phyloP scores from a whole-genome alignment of 2,329 filamentous ascomycete species.

The Rhytidhysteron rufulum region DNA sequence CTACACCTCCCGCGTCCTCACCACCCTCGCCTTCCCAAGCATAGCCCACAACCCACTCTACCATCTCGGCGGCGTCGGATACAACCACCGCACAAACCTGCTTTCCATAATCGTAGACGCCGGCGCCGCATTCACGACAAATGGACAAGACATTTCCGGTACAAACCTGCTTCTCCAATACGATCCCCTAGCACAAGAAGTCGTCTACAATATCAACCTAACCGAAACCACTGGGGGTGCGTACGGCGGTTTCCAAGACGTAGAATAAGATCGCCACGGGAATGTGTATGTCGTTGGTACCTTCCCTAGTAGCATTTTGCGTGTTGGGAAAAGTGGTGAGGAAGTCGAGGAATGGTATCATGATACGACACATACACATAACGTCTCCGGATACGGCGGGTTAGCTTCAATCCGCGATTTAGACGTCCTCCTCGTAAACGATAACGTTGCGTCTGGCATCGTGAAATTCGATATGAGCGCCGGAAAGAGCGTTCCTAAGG shows the following conservation, averaged over 20 bases:
- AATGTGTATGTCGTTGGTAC: conserved; percentile 16
- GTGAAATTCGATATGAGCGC: conserved; percentile 13
- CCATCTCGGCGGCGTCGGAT: conserved; percentile 9
- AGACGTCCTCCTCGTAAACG: conserved; percentile 10
- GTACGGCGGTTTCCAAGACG: conserved; percentile 18
- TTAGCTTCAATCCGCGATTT: conserved; percentile 9
- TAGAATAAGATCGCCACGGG: conserved; percentile 13
- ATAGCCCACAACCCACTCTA: conserved; percentile 9
- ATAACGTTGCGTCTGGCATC: conserved; percentile 4
- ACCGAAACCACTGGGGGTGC: conserved; percentile 9
- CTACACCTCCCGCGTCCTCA: conserved; percentile 2
- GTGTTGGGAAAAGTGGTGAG: conserved; percentile 10
- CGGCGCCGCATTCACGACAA: conserved; percentile 7
- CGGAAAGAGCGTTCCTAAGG: conserved; percentile 6
- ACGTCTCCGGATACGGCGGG: conserved; percentile 12
- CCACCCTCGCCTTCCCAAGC: conserved; percentile 7
- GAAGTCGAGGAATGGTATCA: conserved; percentile 13
- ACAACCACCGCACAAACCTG: conserved; percentile 3
- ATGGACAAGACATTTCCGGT: conserved; percentile 10
- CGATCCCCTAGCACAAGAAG: conserved; percentile 5
- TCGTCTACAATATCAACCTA: conserved; percentile 16
- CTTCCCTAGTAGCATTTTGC: conserved; percentile 11
- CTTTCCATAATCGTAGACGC: conserved; percentile 10
- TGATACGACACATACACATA: conserved; percentile 7
- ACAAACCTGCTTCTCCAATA: conserved; percentile 14